These are phyloP conservation scores for Curvularia spicifera DNA, from an alignment of 2,329 filamentous ascomycete species.

Conservation along the genomic window DNA sequence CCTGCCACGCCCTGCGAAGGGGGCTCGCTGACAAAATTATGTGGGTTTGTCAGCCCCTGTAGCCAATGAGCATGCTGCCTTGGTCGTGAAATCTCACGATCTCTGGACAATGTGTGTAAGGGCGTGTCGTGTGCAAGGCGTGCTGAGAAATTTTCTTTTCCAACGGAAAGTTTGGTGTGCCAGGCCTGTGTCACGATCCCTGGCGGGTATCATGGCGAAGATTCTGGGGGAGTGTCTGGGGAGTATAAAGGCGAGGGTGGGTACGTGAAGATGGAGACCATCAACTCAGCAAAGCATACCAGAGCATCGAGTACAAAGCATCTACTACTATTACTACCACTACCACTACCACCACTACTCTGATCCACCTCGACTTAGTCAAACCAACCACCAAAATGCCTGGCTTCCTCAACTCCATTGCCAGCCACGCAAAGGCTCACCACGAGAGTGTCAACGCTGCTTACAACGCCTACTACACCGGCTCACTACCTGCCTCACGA, in stretches of 20 bases:
- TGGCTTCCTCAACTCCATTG: constrained; percentile 34
- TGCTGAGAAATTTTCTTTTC: constrained; percentile 10
- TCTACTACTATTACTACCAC: constrained; percentile 8
- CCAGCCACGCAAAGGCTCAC: constrained; percentile 39
- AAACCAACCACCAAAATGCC: constrained; percentile 27
- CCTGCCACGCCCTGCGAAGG: constrained; percentile 9
- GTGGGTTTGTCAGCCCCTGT: constrained; percentile 22
- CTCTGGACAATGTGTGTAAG: constrained; percentile 13
- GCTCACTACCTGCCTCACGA: constrained; percentile 17
- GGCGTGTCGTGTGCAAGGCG: constrained; percentile 23
- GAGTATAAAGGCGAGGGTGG: constrained; percentile 24
- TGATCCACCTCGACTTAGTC: constrained; percentile 3
- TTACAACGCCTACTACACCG: constrained; percentile 34
- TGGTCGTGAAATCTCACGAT: constrained; percentile 9
- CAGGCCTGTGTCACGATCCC: constrained; percentile 19
- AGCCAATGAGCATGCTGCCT: constrained; percentile 14
- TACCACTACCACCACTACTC: constrained; percentile 1
- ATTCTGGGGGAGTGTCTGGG: constrained; percentile 10
- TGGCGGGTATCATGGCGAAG: constrained; percentile 21
- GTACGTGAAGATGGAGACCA: constrained; percentile 7
- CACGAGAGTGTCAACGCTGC: constrained; percentile 40
- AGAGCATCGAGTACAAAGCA: constrained; percentile 14
- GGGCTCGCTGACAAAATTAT: constrained; percentile 20
- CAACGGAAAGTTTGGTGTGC: constrained; percentile 1
- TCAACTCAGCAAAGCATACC: constrained; percentile 20